Evolutionary conservation across 1,139 yeast genomes (phyloP).

Genomic region (Pichia sp.): DNA sequence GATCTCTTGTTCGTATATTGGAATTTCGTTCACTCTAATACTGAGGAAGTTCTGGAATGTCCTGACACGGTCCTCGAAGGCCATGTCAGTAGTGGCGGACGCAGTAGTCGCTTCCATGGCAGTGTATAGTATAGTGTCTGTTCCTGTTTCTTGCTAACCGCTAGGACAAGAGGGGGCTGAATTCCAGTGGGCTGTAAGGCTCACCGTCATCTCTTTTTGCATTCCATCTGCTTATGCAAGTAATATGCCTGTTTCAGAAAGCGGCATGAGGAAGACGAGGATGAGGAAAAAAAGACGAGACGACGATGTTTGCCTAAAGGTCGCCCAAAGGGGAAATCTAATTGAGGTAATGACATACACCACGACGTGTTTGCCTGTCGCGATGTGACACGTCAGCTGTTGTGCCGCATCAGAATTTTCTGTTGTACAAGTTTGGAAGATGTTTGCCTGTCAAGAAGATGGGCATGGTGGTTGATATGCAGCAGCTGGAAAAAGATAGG

Average conservation of each 20-base stretch:
- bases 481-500: no score
- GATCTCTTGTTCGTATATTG: constrained; percentile 66
- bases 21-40: constrained; percentile 36
- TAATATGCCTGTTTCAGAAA: constrained; percentile 13
- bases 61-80: constrained; percentile 71
- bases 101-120: neutral
- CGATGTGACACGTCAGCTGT: neutral
- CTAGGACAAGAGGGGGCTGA: no score
- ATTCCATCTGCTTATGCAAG: constrained; percentile 1
- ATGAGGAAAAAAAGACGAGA: constrained; percentile 29
- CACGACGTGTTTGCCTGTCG: neutral
- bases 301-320: neutral
- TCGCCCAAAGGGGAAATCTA: neutral
- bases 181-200: no score
- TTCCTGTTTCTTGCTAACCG: neutral
- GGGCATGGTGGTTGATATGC: no score
- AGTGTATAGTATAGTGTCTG: neutral
- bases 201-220: neutral
- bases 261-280: neutral
- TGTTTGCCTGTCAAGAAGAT: neutral
- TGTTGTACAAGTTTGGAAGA: neutral
- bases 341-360: neutral
- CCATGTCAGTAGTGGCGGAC: constrained; percentile 25
- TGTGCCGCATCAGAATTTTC: neutral
- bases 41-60: constrained; percentile 86